Percentiles rank a stretch among this genome's conserved stretches.
phyloP scores from a whole-genome alignment of 768 basidiomycete genomes.

The Phaeotremella fagi region DNA sequence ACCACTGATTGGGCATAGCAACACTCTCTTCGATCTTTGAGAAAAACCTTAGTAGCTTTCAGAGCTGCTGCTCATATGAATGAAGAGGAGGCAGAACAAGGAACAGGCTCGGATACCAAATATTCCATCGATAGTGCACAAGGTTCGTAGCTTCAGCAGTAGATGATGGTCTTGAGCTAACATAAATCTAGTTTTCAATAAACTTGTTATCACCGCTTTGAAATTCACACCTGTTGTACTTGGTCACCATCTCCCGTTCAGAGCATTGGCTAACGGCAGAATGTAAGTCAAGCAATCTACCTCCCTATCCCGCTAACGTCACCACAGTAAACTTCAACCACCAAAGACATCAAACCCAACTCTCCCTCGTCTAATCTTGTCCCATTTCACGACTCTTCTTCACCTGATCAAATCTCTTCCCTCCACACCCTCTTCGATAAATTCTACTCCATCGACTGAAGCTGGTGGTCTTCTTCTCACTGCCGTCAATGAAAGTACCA shows the following conservation, averaged over 20 bases:
- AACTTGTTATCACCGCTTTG: constrained; percentile 78
- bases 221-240: constrained; percentile 87
- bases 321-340: constrained; percentile 61
- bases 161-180: constrained; percentile 5
- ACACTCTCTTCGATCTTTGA: constrained; percentile 73
- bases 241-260: constrained; percentile 80
- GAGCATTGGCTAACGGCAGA: constrained; percentile 73
- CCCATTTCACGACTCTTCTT: constrained; percentile 82
- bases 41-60: constrained; percentile 83
- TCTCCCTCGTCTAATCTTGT: constrained; percentile 78
- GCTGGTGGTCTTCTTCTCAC: constrained; percentile 51
- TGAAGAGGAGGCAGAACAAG: constrained; percentile 63
- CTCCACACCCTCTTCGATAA: constrained; percentile 54
- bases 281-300: constrained; percentile 58
- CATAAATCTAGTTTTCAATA: constrained; percentile 72
- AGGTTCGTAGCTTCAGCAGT: constrained; percentile 47
- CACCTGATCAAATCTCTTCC: constrained; percentile 68
- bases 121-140: constrained; percentile 81
- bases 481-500: constrained; percentile 76
- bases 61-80: constrained; percentile 85
- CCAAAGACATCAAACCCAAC: constrained; percentile 76
- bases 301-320: constrained; percentile 50
- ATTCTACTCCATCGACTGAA: constrained; percentile 16
- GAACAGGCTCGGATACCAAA: constrained; percentile 54
- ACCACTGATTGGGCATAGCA: constrained; percentile 54